These are phyloP conservation scores for Epichloe scottii DNA, from an alignment of 2,329 filamentous ascomycete species.

Conservation along the genomic window DNA sequence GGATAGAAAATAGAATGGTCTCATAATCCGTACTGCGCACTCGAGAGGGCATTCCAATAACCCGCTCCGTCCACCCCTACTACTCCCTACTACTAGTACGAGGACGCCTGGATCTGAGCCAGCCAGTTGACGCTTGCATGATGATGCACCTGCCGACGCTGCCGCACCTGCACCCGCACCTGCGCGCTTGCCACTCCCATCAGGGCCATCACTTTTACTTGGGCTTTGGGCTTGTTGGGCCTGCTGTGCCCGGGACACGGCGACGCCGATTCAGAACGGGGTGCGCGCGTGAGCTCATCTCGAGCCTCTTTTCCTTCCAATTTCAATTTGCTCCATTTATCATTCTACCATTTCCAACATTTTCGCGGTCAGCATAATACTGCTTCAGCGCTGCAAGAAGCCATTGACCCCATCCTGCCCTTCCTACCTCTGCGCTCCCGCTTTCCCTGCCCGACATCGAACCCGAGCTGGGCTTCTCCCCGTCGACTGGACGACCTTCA, in stretches of 20 bases:
- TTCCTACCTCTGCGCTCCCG: neutral
- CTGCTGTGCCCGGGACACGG: neutral
- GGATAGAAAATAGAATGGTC: too few relatives aligned
- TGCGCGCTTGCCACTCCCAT: too few relatives aligned
- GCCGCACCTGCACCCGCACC: too few relatives aligned
- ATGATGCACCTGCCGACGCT: too few relatives aligned
- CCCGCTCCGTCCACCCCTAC: too few relatives aligned
- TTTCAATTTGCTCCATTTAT: neutral
- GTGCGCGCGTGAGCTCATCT: slow-evolving; percentile 3
- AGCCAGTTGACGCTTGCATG: too few relatives aligned
- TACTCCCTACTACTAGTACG: too few relatives aligned
- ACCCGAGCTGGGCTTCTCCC: neutral
- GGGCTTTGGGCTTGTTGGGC: too few relatives aligned
- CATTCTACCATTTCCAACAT: neutral
- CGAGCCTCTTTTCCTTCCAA: neutral
- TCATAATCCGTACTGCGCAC: too few relatives aligned
- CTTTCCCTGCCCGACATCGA: neutral
- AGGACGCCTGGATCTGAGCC: too few relatives aligned
- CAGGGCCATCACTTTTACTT: too few relatives aligned
- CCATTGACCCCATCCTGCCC: neutral
- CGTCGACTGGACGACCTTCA: neutral
- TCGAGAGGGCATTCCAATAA: too few relatives aligned
- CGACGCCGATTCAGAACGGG: neutral
- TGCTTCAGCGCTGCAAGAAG: neutral
- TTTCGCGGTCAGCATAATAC: neutral